A percentile compares a stretch with the other conserved stretches of the same genome.
Conservation (phyloP, 1,284 basidiomycete genomes). For the Leccinum cinnamomeum region DNA sequence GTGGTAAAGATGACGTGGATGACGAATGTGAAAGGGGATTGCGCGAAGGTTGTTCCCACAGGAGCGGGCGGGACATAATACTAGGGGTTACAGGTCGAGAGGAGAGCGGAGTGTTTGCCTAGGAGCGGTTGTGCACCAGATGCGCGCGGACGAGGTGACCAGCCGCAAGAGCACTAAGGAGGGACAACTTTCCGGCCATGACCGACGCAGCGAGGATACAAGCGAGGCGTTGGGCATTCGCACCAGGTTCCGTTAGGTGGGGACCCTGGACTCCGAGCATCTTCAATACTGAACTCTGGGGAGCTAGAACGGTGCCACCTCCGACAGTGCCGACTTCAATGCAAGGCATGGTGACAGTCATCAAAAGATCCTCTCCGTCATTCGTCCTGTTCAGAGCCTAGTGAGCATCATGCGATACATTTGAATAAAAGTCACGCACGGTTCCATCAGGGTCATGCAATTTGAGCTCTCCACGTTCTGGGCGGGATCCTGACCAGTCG, state of each 20-base stretch:
- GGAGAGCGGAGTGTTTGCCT: constrained; percentile 63
- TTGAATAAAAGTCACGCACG: constrained; percentile 56
- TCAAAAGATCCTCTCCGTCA: constrained; percentile 85
- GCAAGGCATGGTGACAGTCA: constrained; percentile 93
- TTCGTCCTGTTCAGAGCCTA: constrained; percentile 60
- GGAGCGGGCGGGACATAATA: constrained; percentile 15
- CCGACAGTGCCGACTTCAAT: constrained; percentile 97
- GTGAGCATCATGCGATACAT: constrained; percentile 8
- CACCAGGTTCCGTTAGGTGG: constrained; percentile 78
- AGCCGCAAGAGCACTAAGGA: constrained; percentile 88
- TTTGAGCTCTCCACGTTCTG: constrained; percentile 99
- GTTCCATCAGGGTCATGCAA: constrained; percentile 99
- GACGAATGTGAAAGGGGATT: constrained; percentile 30
- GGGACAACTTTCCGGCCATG: constrained; percentile 92
- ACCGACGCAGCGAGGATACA: constrained; percentile 86
- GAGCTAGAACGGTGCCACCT: constrained; percentile 89
- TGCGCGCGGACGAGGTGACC: constrained; percentile 91
- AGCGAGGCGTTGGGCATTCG: constrained; percentile 86
- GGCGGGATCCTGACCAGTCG: constrained; percentile 99
- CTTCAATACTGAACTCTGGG: constrained; percentile 86
- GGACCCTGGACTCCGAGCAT: constrained; percentile 91
- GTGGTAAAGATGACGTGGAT: constrained; percentile 34
- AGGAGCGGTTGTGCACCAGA: constrained; percentile 78
- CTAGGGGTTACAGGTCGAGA: constrained; percentile 64
- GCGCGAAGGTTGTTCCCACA: constrained; percentile 22